Evolutionary conservation across 495 filamentous ascomycete genomes (phyloP), one percentile per base, ranked within the genome.

Genomic region (Lichina pygmaea): DNA sequence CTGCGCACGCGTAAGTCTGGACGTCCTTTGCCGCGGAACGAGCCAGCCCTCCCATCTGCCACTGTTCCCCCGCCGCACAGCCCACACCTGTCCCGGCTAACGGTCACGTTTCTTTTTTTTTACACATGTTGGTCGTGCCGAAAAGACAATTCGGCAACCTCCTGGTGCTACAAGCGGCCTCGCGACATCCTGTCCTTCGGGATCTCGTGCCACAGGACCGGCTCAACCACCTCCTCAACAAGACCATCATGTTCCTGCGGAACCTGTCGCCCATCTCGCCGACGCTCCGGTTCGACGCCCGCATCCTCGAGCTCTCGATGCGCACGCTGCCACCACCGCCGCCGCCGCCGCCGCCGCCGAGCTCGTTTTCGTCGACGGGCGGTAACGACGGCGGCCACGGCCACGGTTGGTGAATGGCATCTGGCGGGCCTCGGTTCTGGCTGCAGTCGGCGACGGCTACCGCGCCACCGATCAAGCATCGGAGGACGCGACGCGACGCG

Each of bases 111-210:
- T 40, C 33, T 24, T 24, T 50, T 10, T 30, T 10, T 36, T 37
- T 8, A 33, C n/a, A 34, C 12, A 34, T 30, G 42, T 45, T 45
- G 44, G 44, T 24, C 24, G 24, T 24, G 24, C 1, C 24, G 24
- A 24, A 0, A 49, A 93, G 86, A 8, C 89, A 95, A 85, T 97
- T 92, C 59, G 89, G 89, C 44, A 97, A 95, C 55, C 74, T 94
- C 55, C 63, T 95, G 40, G 80, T 86, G 6, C 72, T 97, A 2
- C 72, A 81, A 16, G 84, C 86, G 1, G 79, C 75, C 6, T 86
- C 72, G 57, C 58, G 59, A 57, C 69, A 75, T 60, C 71, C 47
- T 43, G 64, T 59, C 33, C 68, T 84, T 0, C 54, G 52, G 3
- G 53, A 59, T 8, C 63, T 69, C 15, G 65, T 86, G 41, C 53